These are phyloP conservation scores for Dactylellina leptospora DNA, from an alignment of 2,329 filamentous ascomycete species.

Conservation along the genomic window DNA sequence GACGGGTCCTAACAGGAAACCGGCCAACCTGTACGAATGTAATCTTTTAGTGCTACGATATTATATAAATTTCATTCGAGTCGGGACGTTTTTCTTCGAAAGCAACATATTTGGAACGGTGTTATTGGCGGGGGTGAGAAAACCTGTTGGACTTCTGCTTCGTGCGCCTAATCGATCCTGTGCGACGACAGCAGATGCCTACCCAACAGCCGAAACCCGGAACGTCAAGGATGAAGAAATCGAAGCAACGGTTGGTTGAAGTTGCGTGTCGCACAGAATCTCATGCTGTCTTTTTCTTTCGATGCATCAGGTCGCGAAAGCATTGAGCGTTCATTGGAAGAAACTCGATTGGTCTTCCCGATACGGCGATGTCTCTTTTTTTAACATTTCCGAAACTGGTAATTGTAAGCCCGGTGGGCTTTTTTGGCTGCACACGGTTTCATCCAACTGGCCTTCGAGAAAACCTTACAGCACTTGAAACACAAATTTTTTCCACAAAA, in stretches of 20 bases:
- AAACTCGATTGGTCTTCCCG: conserved; percentile 9
- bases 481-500: conserved; percentile 30
- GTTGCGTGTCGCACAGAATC: conserved; percentile 29
- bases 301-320: neutral
- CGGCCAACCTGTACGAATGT: conserved; percentile 18
- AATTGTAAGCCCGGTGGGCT: conserved; percentile 12
- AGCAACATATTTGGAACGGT: conserved; percentile 40
- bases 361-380: conserved; percentile 31
- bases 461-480: conserved; percentile 43
- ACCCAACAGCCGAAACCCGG: conserved; percentile 36
- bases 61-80: too few relatives aligned
- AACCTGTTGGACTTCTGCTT: neutral
- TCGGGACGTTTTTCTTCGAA: too few relatives aligned
- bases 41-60: conserved; percentile 13
- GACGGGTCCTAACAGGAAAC: conserved; percentile 15
- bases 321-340: neutral
- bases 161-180: conserved; percentile 14
- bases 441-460: conserved; percentile 31
- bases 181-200: conserved; percentile 20
- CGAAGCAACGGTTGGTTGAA: conserved; percentile 33
- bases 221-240: neutral
- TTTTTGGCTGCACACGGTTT: conserved; percentile 15
- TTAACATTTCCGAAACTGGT: conserved; percentile 38
- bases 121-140: conserved; percentile 13
- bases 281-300: too few relatives aligned